Base-by-base conservation (phyloP, 2,329 filamentous ascomycete genomes). In the Pestalotiopsis fici region DNA sequence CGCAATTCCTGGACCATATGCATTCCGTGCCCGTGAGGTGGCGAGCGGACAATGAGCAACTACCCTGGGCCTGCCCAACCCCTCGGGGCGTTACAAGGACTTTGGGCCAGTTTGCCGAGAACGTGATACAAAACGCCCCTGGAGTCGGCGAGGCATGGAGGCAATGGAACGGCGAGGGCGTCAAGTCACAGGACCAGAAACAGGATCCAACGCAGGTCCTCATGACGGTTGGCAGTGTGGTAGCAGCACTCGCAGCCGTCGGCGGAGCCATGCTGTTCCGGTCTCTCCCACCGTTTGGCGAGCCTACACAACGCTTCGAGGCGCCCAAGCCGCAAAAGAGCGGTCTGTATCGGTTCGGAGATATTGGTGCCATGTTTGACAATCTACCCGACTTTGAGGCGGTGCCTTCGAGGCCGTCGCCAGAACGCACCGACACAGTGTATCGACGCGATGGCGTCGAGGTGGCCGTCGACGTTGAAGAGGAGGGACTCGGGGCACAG, bases 341-440 rank as follows among this genome's bases (percentile, higher is more conserved):
- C 13, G 72, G 76, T 1, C 69, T 87, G 39, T 77, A 79, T 61
- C 78, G 79, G 66, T 84, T 85, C 69, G 85, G 85, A 3, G 82
- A 84, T 25, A 75, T 85, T 18, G 84, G 85, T 0, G 78, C 80
- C 0, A 82, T 87, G 75, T 70, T 87, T 35, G 72, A 77, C 28
- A 67, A 65, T 7, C 57, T 78, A 6, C 74, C 74, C 2, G 64
- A 62, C n/a, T 65, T 68, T 67, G 35, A 59, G 56, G 39, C 54
- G 64, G 35, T 39, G 12, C 55, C 43, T 11, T 6, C 62, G 7
- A 31, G 31, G n/a, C 27, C 64, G 21, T 31, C 55, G 4, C 55
- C 28, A 6, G 54, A 27, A 25, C 56, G 50, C 27, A 57, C 9
- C 13, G 68, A 70, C 67, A 72, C 39, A 4, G 61, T 72, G 11